A percentile compares a stretch with the other conserved stretches of the same genome.
phyloP scores from a whole-genome alignment of 768 basidiomycete genomes.

The Dioszegia crocea region DNA sequence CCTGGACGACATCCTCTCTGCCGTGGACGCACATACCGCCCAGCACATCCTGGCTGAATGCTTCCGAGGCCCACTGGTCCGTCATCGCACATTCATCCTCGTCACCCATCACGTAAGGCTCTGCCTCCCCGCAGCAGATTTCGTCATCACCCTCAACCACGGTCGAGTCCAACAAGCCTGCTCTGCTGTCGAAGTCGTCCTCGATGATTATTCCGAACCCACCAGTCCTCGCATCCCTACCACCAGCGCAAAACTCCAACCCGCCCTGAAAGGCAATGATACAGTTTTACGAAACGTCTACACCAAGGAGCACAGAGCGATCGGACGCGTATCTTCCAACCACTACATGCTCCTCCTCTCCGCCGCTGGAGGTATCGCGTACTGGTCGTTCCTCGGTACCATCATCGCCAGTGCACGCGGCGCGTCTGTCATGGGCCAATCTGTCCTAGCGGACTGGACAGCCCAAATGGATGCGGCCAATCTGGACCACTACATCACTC shows the following conservation, averaged over 20 bases:
- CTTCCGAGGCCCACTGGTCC: constrained; percentile 31
- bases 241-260: not conserved
- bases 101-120: constrained; percentile 48
- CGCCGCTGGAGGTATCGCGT: constrained; percentile 33
- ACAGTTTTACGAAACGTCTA: not conserved
- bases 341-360: constrained; percentile 36
- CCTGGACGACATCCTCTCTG: constrained; percentile 44
- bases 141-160: constrained; percentile 26
- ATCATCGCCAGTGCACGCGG: constrained; percentile 21
- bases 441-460: constrained; percentile 40
- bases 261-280: not conserved
- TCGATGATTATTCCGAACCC: not conserved
- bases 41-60: constrained; percentile 41
- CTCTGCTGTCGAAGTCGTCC: constrained; percentile 13
- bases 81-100: constrained; percentile 38
- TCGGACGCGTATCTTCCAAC: constrained; percentile 24
- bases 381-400: constrained; percentile 37
- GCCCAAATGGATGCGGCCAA: constrained; percentile 20
- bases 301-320: constrained; percentile 6
- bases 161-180: constrained; percentile 30
- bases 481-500: constrained; percentile 28
- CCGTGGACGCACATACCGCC: constrained; percentile 48
- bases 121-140: constrained; percentile 37
- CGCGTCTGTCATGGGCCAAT: constrained; percentile 17
- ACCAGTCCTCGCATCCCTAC: not conserved